Evolutionary conservation across 352 stramenopile species (phyloP), one percentile per base, ranked within the genome.

Genomic region (Globisporangium carolinianum): DNA sequence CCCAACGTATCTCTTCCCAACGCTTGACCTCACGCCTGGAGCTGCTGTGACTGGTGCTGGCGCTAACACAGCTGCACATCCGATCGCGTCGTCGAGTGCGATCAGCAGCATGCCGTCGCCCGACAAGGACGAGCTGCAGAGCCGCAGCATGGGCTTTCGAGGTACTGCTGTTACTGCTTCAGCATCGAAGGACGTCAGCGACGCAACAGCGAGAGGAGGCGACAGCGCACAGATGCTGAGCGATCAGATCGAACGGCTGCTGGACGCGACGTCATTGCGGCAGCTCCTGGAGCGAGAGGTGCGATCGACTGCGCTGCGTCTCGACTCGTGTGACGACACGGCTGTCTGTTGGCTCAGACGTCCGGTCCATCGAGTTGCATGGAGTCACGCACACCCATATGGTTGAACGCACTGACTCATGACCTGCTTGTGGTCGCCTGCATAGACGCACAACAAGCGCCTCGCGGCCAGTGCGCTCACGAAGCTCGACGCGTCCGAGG

Each of bases 241-340:
- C 24, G 58, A 45, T 6, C 18, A 70, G 63, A 52, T 77, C 12
- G 15, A 68, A 36, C 67, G 65, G 54, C 59, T 87, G 8, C 37
- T 65, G 3, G 67, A 77, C 10, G 15, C 73, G 0, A 63, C 66
- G 15, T 83, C 73, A 8, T 55, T 88, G 12, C 52, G 43, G 49
- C 73, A 86, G 41, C 56, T 89, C 35, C 47, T 75, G 8, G 65
- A 66, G 3, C 62, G 61, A 36, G 68, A 83, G 69, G 70, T 75
- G 51, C 14, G 48, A 32, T 32, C 24, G 1, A 32, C 24, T 32
- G 24, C 24, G 24, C 24, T 32, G 24, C 24, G 24, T 32, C 24
- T 3, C 24, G 24, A 32, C 24, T 32, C 24, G 24, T 32, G 24
- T 32, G 24, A 32, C 24, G 24, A 32, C 24, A 32, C 24, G 24